Conservation (phyloP, 106 monocot species). For the Alisma plantagoaquatica region DNA sequence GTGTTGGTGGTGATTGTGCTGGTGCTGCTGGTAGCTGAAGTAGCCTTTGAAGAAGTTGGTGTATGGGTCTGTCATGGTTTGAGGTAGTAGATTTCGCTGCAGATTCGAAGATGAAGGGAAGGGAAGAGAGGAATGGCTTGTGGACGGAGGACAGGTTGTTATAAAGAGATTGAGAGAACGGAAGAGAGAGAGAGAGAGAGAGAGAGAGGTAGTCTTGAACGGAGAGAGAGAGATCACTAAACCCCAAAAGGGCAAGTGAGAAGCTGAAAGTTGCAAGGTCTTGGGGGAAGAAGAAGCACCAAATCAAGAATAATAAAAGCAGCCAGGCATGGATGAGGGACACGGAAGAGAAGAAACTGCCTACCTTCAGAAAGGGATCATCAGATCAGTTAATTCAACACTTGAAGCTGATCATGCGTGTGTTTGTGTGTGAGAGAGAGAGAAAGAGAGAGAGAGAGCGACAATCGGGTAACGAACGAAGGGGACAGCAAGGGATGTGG, state of each 20-base stretch:
- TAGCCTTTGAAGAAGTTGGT: constrained; percentile 51
- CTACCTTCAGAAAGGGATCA: too few species aligned
- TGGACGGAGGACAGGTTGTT: too few species aligned
- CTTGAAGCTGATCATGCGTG: too few species aligned
- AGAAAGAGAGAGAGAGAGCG: too few species aligned
- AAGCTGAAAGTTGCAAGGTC: constrained; percentile 6
- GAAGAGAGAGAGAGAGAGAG: too few species aligned
- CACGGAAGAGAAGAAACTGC: background rate
- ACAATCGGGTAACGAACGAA: too few species aligned
- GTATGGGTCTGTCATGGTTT: constrained; percentile 61
- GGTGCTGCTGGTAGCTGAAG: constrained; percentile 33
- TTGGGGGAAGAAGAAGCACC: background rate
- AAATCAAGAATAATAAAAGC: constrained; percentile 14
- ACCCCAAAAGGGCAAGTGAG: constrained; percentile 2
- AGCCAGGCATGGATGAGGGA: constrained; percentile 4
- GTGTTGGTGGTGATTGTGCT: constrained; percentile 9
- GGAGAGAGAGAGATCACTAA: constrained; percentile 4
- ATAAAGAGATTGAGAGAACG: too few species aligned
- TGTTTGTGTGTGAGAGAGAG: too few species aligned
- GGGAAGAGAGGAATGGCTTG: constrained; percentile 4
- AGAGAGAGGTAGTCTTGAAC: background rate
- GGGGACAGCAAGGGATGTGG: too few species aligned
- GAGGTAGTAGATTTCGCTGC: background rate
- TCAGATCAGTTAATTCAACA: too few species aligned
- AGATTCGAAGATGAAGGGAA: background rate